phyloP scores from a whole-genome alignment of 2,329 filamentous ascomycete species.

The Fusarium sp. region DNA sequence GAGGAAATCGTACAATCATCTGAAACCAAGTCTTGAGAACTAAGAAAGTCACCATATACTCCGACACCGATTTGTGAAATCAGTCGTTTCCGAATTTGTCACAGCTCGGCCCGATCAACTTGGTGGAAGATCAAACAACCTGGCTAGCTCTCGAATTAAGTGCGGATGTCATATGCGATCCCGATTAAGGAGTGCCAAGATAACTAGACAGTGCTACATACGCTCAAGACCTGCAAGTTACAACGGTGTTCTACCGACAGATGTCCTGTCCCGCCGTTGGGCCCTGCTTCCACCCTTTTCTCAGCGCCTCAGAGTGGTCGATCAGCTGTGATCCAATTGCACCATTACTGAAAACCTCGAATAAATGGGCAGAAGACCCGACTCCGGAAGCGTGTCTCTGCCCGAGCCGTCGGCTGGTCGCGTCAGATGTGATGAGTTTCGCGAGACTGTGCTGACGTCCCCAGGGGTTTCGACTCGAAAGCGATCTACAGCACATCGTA shows the following conservation, averaged over 20 bases:
- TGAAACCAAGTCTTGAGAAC: slow-evolving; percentile 49
- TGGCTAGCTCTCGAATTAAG: slow-evolving; percentile 27
- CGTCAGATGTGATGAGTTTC: slow-evolving; percentile 39
- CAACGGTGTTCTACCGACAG: slow-evolving; percentile 41
- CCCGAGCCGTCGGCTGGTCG: slow-evolving; percentile 42
- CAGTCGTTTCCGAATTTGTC: slow-evolving; percentile 37
- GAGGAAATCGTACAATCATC: slow-evolving; percentile 50
- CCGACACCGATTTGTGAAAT: slow-evolving; percentile 29
- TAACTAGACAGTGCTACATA: slow-evolving; percentile 31
- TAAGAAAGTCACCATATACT: slow-evolving; percentile 18
- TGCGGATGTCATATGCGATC: slow-evolving; percentile 27
- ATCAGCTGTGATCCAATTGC: slow-evolving; percentile 9
- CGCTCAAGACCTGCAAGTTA: slow-evolving; percentile 11
- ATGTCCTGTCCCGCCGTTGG: slow-evolving; percentile 21
- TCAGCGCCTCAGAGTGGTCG: not conserved
- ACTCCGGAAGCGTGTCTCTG: slow-evolving; percentile 27
- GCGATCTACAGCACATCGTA: not conserved
- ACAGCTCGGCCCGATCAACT: slow-evolving; percentile 47
- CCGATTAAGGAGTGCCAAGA: slow-evolving; percentile 11
- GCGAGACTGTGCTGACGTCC: slow-evolving; percentile 25
- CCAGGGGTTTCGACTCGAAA: slow-evolving; percentile 21
- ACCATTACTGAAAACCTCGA: slow-evolving; percentile 14
- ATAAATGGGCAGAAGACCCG: slow-evolving; percentile 17
- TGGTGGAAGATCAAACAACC: slow-evolving; percentile 36
- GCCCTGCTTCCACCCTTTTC: slow-evolving; percentile 19